A percentile compares a stretch with the other conserved stretches of the same genome.
These are phyloP conservation scores for Artemisia annua DNA, from an alignment of 129 eudicot species.

Conservation along the genomic window DNA sequence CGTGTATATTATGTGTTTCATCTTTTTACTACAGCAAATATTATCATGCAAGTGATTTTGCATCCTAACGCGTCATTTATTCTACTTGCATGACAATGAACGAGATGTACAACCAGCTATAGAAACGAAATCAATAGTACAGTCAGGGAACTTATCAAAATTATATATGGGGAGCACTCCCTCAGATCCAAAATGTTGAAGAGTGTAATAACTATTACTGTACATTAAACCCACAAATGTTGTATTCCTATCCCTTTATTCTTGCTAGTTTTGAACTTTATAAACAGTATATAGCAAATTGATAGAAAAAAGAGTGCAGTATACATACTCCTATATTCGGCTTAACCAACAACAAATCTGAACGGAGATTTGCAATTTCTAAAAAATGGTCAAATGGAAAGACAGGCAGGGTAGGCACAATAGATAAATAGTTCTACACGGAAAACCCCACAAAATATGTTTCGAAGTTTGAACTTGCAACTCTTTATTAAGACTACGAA, in stretches of 20 bases:
- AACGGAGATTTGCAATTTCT: no score
- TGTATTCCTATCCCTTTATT: background rate
- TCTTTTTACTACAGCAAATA: background rate
- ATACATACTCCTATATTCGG: background rate
- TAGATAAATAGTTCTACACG: no score
- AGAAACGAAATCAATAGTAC: background rate
- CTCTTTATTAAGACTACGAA: background rate
- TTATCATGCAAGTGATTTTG: background rate
- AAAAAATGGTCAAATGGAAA: no score
- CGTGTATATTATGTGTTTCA: background rate
- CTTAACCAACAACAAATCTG: background rate
- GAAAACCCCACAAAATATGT: no score
- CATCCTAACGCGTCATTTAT: background rate
- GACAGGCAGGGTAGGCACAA: no score
- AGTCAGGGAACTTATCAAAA: background rate
- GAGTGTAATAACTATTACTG: background rate
- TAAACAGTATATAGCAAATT: background rate
- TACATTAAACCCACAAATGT: background rate
- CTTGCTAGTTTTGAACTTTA: background rate
- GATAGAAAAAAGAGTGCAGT: background rate
- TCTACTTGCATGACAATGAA: background rate
- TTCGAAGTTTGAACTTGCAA: no score
- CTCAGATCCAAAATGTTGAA: background rate
- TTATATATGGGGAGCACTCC: background rate
- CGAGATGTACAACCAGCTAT: background rate